Evolutionary conservation across 129 eudicot genomes (phyloP).

Genomic region (Smallanthus sonchifolius): DNA sequence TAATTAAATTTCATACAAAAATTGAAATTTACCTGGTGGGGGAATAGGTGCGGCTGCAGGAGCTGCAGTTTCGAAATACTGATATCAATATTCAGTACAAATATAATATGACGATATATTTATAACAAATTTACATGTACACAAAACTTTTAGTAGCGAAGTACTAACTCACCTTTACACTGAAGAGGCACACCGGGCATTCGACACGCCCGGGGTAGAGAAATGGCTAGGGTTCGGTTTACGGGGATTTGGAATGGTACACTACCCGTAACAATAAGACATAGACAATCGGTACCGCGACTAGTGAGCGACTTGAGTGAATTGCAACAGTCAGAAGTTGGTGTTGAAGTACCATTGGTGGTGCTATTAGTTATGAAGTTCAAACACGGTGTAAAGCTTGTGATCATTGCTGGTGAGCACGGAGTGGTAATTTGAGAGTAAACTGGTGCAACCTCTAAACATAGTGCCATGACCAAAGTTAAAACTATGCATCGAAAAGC

Average conservation of each 20-base stretch:
- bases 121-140: background rate
- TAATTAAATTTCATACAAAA: background rate
- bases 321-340: constrained; percentile 66
- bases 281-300: constrained; percentile 63
- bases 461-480: constrained; percentile 23
- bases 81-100: background rate
- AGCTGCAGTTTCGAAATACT: constrained; percentile 35
- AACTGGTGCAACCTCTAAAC: constrained; percentile 26
- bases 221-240: constrained; percentile 56
- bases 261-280: constrained; percentile 60
- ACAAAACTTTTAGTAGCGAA: background rate
- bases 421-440: constrained; percentile 47
- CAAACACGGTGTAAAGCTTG: constrained; percentile 65
- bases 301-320: constrained; percentile 48
- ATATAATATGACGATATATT: background rate
- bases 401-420: constrained; percentile 64
- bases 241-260: constrained; percentile 75
- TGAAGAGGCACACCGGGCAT: constrained; percentile 85
- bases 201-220: constrained; percentile 79
- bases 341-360: constrained; percentile 37
- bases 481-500: constrained; percentile 24
- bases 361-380: constrained; percentile 53
- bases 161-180: constrained; percentile 48
- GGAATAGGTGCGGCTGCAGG: constrained; percentile 64
- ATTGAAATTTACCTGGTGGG: constrained; percentile 45